Conservation (phyloP, 1,284 basidiomycete genomes). For the Clitocybe nebularis region DNA sequence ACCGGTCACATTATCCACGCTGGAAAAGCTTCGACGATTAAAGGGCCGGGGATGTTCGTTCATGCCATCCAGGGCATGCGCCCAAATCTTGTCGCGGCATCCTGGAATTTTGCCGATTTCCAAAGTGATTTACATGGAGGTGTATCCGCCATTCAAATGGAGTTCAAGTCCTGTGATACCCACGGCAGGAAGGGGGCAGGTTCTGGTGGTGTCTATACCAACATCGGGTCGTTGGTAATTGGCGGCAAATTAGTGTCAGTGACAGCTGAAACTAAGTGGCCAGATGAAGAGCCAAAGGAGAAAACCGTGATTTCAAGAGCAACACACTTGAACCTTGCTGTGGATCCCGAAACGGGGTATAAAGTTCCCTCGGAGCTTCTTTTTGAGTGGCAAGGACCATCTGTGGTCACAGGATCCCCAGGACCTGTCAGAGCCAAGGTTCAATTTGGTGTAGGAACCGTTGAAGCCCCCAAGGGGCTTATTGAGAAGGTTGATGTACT, state of each 20-base stretch:
- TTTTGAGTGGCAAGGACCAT: constrained; percentile 80
- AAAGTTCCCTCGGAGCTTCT: constrained; percentile 66
- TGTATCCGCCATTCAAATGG: constrained; percentile 91
- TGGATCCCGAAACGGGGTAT: constrained; percentile 82
- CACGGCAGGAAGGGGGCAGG: constrained; percentile 74
- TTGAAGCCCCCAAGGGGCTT: constrained; percentile 64
- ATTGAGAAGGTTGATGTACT: constrained; percentile 97
- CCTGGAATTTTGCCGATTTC: constrained; percentile 98
- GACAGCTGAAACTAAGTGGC: constrained; percentile 68
- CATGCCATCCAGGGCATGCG: constrained; percentile 99
- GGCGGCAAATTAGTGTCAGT: constrained; percentile 74
- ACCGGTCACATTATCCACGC: constrained; percentile 72
- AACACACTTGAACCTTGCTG: constrained; percentile 58
- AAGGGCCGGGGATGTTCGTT: constrained; percentile 88
- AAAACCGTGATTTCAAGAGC: constrained; percentile 60
- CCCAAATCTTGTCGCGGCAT: constrained; percentile 87
- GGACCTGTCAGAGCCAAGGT: constrained; percentile 56
- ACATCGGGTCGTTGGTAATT: constrained; percentile 81
- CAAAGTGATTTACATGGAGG: constrained; percentile 68
- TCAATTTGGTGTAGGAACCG: constrained; percentile 54
- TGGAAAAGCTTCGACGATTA: constrained; percentile 63
- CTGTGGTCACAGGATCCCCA: constrained; percentile 47
- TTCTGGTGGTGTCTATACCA: constrained; percentile 79
- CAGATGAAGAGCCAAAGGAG: constrained; percentile 48
- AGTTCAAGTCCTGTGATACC: constrained; percentile 82